Base-by-base conservation (phyloP, 1,284 basidiomycete species). In the Veloboletus limbatus region DNA sequence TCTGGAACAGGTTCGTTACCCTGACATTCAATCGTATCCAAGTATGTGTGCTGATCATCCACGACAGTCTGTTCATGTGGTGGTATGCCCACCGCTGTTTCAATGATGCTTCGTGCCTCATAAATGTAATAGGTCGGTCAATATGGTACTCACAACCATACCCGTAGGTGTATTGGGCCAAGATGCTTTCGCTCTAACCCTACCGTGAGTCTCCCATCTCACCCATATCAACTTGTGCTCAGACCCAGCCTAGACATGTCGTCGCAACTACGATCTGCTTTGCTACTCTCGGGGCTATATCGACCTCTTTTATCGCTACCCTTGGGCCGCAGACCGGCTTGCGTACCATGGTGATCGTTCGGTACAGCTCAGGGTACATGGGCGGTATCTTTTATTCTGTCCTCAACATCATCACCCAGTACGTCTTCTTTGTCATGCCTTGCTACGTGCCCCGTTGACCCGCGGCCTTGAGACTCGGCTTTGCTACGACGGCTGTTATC, bases 251-350 rank as follows among this genome's bases (percentile, higher is more conserved):
- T 31, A 77, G 75, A 6, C 71, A 76, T 54, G 56, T 67, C 4
- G 55, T 75, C 28, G 73, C 72, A 4, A 70, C 67, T 1, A 74
- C 68, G 17, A 46, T 77, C 14, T 74, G 73, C 51, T 77, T 77
- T 45, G 64, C 65, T 39, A 66, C 70, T 16, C 58, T 77, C 6
- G 75, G 75, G 5, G 64, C 63, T 8, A 41, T 70, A 39, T 48
- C 67, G 17, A 71, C 71, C 0, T 74, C 76, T 0, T 80, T 79
- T 56, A 74, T 81, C 40, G 76, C 80, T 11, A 79, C 72, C 1
- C 71, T 85, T n/a, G 82, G 82, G 0, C 81, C 82, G 1, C 65
- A 69, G 52, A 77, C 78, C 0, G 83, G 83, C 7, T 60, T 85
- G 40, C 71, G 82, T 6, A 83, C 81, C 1, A 84, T 86, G 78